Evolutionary conservation across 768 basidiomycete genomes (phyloP), one percentile per base, ranked within the genome.

Genomic region (Phanerodontia chrysosporium): DNA sequence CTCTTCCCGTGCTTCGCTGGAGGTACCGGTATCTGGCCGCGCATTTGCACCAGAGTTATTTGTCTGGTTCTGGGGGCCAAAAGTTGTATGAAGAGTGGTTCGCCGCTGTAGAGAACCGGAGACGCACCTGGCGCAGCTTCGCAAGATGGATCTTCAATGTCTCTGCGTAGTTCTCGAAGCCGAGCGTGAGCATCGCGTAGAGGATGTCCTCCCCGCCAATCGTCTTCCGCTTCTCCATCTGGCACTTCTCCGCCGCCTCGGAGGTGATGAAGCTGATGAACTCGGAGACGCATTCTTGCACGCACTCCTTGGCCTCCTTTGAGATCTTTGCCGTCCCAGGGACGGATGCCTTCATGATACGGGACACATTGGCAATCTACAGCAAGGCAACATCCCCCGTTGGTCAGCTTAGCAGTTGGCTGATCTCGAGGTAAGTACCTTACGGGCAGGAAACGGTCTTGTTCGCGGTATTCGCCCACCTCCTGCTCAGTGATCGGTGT

Each of bases 231-330:
- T 98, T 98, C 78, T 98, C 95, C 65, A 90, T 78, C 69, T 90
- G 83, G 64, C 94, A 95, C 68, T 93, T 93, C 73, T 98, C 96
- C 16, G 92, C 93, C 4, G 96, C 96, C 73, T 98, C 96, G 45
- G 88, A 91, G 28, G 95, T 97, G 76, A 98, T 94, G 81, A 98
- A 98, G 66, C 86, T 87, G 72, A 98, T 98, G 79, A 97, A 98
- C 76, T 98, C 96, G 45, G 91, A 94, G 57, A 97, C 93, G 74
- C 95, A 97, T 75, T 98, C 96, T 72, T 98, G 96, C 45, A 98
- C 93, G 74, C 92, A 95, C 75, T 98, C 96, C 71, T 98, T 98
- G 46, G 95, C 95, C 73, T 98, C 96, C 73, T 98, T 98, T 8
- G 92, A 91, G 67, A 98, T 96, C 76, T 98, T 98, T 45, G 96